Percentiles rank a stretch among this genome's conserved stretches.
Evolutionary conservation across 179 eudicot species (phyloP).

Genomic region (Carnegiea gigantea): DNA sequence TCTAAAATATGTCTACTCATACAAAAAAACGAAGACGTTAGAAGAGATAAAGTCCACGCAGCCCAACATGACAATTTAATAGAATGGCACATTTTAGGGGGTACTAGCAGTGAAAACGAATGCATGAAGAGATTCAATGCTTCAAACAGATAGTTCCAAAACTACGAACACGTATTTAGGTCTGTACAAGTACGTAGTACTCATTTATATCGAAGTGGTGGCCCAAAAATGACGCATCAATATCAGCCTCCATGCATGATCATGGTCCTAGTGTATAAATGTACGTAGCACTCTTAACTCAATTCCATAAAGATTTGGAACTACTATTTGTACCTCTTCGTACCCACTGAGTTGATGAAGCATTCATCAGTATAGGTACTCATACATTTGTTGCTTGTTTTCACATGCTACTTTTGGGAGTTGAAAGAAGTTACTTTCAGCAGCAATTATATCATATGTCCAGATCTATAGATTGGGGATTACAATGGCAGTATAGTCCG

Average conservation of each 20-base stretch:
- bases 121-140: slow-evolving; percentile 11
- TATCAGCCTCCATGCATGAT: not conserved
- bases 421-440: too few species aligned
- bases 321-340: not conserved
- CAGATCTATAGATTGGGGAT: too few species aligned
- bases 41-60: too few species aligned
- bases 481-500: too few species aligned
- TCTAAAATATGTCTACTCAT: too few species aligned
- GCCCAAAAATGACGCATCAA: not conserved
- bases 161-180: not conserved
- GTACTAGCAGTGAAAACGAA: not conserved
- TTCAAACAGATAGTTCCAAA: slow-evolving; percentile 21
- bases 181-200: not conserved
- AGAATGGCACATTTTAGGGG: not conserved
- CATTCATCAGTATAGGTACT: not conserved
- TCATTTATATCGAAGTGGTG: not conserved
- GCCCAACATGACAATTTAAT: too few species aligned
- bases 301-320: not conserved
- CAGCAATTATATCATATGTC: too few species aligned
- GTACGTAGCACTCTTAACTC: not conserved
- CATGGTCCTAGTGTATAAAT: not conserved
- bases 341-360: not conserved
- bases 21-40: too few species aligned
- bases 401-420: too few species aligned
- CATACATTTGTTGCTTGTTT: too few species aligned